Evolutionary conservation across 805 yeast species (phyloP).

Genomic region (Yamadazyma takamatsuzukensis): DNA sequence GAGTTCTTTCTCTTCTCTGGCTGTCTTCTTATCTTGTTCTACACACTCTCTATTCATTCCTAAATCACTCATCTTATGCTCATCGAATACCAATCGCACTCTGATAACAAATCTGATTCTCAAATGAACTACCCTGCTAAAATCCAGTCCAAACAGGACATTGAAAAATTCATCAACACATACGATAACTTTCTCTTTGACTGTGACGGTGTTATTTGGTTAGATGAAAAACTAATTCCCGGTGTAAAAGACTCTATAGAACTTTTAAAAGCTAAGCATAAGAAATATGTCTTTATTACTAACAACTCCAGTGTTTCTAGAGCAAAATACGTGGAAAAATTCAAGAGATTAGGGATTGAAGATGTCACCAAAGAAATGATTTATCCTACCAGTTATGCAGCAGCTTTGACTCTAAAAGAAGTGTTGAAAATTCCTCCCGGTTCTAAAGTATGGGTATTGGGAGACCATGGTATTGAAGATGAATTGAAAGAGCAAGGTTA

Average conservation of each 20-base stretch:
- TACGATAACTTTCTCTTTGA: conserved; percentile 40
- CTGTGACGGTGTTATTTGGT: conserved; percentile 43
- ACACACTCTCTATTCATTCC: conserved; percentile 1
- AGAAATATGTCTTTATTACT: conserved; percentile 32
- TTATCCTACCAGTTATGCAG: conserved; percentile 38
- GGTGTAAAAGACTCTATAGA: conserved; percentile 27
- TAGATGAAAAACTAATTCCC: conserved; percentile 30
- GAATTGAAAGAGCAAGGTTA: conserved; percentile 31
- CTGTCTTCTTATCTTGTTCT: background rate
- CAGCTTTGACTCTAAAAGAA: conserved; percentile 23
- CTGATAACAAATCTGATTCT: too few relatives aligned
- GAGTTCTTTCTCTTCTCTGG: conserved; percentile 1
- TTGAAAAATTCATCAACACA: too few relatives aligned
- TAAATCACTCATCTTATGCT: too few relatives aligned
- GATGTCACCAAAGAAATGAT: conserved; percentile 24
- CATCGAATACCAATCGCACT: too few relatives aligned
- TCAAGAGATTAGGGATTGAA: conserved; percentile 26
- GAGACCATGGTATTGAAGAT: conserved; percentile 35
- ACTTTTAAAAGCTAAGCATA: conserved; percentile 18
- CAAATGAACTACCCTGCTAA: too few relatives aligned
- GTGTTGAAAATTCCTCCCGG: conserved; percentile 22
- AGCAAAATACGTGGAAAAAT: conserved; percentile 28
- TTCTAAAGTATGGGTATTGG: conserved; percentile 39
- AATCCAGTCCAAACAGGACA: too few relatives aligned
- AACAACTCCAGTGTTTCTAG: conserved; percentile 37